phyloP scores from a whole-genome alignment of 345 rosid species.

The Pistacia vera region DNA sequence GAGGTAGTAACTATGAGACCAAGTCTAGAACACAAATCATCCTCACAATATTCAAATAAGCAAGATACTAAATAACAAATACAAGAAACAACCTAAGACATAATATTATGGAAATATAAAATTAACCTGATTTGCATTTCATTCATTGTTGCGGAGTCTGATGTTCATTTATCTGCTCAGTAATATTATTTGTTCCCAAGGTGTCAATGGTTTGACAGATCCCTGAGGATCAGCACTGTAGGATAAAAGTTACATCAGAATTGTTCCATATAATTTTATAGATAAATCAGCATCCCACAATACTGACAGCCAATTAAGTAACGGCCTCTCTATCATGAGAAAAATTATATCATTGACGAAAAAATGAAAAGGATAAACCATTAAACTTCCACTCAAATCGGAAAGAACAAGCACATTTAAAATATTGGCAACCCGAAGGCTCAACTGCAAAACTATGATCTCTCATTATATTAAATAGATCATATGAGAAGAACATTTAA shows the following conservation, averaged over 20 bases:
- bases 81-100: slow-evolving; percentile 4
- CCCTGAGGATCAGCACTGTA: slow-evolving; percentile 56
- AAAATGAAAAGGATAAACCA: background rate
- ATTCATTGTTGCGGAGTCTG: slow-evolving; percentile 47
- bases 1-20: background rate
- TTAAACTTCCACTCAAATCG: background rate
- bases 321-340: background rate
- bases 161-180: slow-evolving; percentile 26
- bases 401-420: background rate
- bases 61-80: slow-evolving; percentile 5
- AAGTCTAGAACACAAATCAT: slow-evolving; percentile 8
- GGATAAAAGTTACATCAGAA: slow-evolving; percentile 10
- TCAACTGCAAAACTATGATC: background rate
- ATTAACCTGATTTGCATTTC: slow-evolving; percentile 60
- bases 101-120: background rate
- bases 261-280: background rate
- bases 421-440: background rate
- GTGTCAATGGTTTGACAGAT: slow-evolving; percentile 38
- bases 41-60: background rate
- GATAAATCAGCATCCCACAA: slow-evolving; percentile 5
- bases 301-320: background rate
- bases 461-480: background rate
- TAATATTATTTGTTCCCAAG: slow-evolving; percentile 29
- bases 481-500: background rate
- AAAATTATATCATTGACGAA: background rate